phyloP scores from a whole-genome alignment of 345 rosid species.

The Arabidopsis suecica region DNA sequence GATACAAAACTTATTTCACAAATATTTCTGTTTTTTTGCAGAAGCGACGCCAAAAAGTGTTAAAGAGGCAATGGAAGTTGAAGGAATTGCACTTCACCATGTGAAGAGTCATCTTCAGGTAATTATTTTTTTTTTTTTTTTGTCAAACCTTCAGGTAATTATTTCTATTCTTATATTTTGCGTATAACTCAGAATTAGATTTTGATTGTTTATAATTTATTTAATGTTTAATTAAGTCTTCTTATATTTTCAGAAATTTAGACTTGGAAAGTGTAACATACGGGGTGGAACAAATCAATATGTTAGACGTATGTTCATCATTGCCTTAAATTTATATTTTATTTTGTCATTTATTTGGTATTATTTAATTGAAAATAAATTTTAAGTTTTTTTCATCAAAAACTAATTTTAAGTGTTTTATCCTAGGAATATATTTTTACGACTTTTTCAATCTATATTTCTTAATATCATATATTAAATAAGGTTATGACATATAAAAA shows the following conservation, averaged over 20 bases:
- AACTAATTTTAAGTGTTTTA: background rate
- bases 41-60: conserved; percentile 44
- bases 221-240: background rate
- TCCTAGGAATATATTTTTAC: background rate
- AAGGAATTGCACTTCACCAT: conserved; percentile 44
- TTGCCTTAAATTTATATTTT: background rate
- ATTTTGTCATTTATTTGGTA: background rate
- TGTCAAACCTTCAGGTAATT: conserved; percentile 29
- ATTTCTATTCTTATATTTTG: background rate
- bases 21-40: background rate
- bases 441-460: background rate
- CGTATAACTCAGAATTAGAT: background rate
- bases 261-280: conserved; percentile 41
- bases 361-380: background rate
- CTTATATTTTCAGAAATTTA: conserved; percentile 37
- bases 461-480: background rate
- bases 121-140: background rate
- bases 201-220: background rate
- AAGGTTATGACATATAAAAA: background rate
- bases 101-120: conserved; percentile 47
- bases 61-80: conserved; percentile 35
- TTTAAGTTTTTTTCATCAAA: background rate
- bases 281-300: background rate
- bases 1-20: conserved; percentile 5
- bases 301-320: conserved; percentile 31